Base-by-base conservation (phyloP, 768 basidiomycete genomes). In the Amanita rubescens region DNA sequence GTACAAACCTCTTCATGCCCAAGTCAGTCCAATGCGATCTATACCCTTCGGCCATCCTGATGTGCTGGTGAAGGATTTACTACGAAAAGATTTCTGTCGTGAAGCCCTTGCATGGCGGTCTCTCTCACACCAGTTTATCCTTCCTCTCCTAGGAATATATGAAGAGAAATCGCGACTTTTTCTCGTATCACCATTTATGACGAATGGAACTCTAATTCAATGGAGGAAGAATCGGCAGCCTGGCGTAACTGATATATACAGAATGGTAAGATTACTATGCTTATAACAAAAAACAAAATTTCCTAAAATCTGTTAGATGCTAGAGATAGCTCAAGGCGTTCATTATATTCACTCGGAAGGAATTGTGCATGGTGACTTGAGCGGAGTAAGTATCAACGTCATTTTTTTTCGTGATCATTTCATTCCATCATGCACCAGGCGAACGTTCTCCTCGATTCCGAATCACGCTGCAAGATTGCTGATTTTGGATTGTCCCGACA, bases 331-430 rank as follows among this genome's bases (percentile, higher is more conserved):
- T 3, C 38, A 51, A 11, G 50, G 50, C 24, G 1, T 51, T 9
- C 24, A 30, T 12, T 51, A 51, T 32, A 15, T 51, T 5, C 50
- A 51, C 20, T 51, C 50, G 10, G 50, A 42, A 51, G 50, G 50
- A 3, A 32, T 51, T 15, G n/a, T 42, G 2, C 50, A 51, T 32
- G 50, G 38, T 42, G 39, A 51, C 17, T 17, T 51, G 5, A 22
- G 39, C 10, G 50, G 50, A 7, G 50, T 42, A 17, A 27, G 38
- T 30, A 7, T 39, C 9, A n/a, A 30, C 3, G 8, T 30, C 27
- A 8, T 30, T 3, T 30, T 30, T 30, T 30, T n/a, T n/a, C n/a
- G n/a, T 8, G 8, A 30, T 30, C 27, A 8, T 4, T 30, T 30
- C 27, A 30, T 30, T 30, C 27, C 8, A 4, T 30, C 8, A 3